Percentiles rank a stretch among this genome's conserved stretches.
Conservation (phyloP, 768 basidiomycete species). For the Suillus americanus region DNA sequence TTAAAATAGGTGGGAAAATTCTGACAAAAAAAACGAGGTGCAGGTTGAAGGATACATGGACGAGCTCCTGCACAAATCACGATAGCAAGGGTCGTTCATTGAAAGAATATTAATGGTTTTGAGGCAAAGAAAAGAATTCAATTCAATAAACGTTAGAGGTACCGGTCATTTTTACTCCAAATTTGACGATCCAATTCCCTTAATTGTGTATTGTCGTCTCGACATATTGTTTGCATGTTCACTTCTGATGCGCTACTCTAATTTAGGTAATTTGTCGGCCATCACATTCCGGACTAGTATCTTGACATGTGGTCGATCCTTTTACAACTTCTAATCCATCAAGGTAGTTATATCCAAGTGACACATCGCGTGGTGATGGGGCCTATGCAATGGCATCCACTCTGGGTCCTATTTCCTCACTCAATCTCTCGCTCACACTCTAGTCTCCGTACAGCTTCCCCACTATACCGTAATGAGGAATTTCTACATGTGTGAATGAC, state of each 20-base stretch:
- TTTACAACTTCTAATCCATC: slow-evolving; percentile 10
- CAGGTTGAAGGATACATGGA: neutral
- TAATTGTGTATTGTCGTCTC: slow-evolving; percentile 14
- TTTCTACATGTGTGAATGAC: slow-evolving; percentile 36
- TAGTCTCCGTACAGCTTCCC: slow-evolving; percentile 29
- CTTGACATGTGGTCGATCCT: slow-evolving; percentile 22
- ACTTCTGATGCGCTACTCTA: slow-evolving; percentile 20
- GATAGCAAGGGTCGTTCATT: slow-evolving; percentile 1
- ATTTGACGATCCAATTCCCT: slow-evolving; percentile 27
- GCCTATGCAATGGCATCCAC: neutral
- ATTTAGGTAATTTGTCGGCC: slow-evolving; percentile 27
- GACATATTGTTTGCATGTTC: neutral
- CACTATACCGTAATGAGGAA: slow-evolving; percentile 33
- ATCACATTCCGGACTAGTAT: slow-evolving; percentile 18
- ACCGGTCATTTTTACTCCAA: neutral
- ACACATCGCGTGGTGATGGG: slow-evolving; percentile 23
- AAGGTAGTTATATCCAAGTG: slow-evolving; percentile 23
- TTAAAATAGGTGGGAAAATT: slow-evolving; percentile 22
- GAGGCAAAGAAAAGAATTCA: slow-evolving; percentile 8
- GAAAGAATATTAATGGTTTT: neutral
- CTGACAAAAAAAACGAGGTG: slow-evolving; percentile 6
- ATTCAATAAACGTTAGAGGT: slow-evolving; percentile 9
- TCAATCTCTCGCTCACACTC: neutral
- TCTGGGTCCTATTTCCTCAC: slow-evolving; percentile 17
- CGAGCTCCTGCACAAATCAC: neutral